Evolutionary conservation across 495 filamentous ascomycete genomes (phyloP).

Genomic region (Sabuloglossum arenarium): DNA sequence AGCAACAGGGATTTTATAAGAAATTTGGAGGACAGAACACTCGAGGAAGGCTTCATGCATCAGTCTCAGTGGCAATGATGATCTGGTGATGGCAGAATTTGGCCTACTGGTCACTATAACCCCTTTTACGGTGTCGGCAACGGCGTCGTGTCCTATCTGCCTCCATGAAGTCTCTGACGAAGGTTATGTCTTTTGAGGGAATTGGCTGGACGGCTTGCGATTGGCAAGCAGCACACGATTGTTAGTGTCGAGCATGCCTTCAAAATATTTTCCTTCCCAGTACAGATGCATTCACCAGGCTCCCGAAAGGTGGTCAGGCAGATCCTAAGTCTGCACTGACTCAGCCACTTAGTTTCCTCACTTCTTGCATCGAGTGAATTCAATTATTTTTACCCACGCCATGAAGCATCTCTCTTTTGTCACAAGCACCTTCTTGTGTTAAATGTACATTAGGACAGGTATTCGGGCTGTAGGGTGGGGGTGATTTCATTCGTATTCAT

Average conservation of each 20-base stretch:
- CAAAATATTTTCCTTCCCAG: background rate
- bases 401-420: background rate
- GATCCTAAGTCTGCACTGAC: background rate
- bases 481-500: background rate
- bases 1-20: slow-evolving; percentile 74
- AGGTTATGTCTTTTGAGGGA: background rate
- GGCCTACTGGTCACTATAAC: background rate
- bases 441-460: background rate
- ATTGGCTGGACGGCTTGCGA: background rate
- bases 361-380: background rate
- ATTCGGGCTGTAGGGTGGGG: background rate
- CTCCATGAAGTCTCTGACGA: background rate
- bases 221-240: background rate
- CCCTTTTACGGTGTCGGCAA: background rate
- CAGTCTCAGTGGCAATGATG: slow-evolving; percentile 41
- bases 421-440: background rate
- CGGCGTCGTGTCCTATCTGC: background rate
- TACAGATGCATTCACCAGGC: background rate
- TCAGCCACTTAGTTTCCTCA: background rate
- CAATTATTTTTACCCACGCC: background rate
- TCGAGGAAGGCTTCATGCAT: slow-evolving; percentile 66
- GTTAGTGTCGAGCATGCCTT: background rate
- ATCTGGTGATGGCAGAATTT: background rate
- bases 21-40: slow-evolving; percentile 76
- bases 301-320: background rate